phyloP scores from a whole-genome alignment of 345 rosid genomes.

The Erysimum cheiranthoides region DNA sequence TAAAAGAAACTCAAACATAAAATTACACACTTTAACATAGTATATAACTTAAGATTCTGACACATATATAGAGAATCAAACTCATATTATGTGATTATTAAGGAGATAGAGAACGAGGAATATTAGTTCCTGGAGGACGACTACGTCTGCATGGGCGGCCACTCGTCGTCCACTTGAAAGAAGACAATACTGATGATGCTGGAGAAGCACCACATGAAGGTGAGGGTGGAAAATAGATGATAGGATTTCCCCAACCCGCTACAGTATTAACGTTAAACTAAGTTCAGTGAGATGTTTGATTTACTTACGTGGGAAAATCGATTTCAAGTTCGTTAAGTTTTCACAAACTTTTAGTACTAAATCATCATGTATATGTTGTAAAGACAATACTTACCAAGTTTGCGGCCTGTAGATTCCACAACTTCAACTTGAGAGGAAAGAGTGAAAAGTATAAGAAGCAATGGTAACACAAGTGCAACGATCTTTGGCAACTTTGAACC shows the following conservation, averaged over 20 bases:
- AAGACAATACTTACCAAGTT: constrained; percentile 25
- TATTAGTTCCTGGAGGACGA: constrained; percentile 20
- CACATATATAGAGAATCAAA: background rate
- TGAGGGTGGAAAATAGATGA: constrained; percentile 8
- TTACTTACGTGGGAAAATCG: background rate
- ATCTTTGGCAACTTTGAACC: background rate
- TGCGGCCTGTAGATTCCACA: constrained; percentile 31
- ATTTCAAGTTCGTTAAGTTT: background rate
- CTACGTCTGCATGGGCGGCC: constrained; percentile 4
- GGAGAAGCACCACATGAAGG: constrained; percentile 30
- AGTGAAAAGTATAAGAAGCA: constrained; percentile 19
- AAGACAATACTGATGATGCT: background rate
- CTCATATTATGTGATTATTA: background rate
- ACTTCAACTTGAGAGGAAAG: constrained; percentile 17
- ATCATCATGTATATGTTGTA: background rate
- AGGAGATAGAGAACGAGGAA: constrained; percentile 21
- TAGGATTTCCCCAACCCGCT: background rate
- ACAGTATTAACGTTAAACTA: background rate
- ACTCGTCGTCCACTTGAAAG: background rate
- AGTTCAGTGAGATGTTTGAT: background rate
- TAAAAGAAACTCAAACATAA: no score
- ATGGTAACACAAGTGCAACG: background rate
- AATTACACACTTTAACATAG: no score
- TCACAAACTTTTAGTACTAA: background rate
- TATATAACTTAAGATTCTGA: no score